Evolutionary conservation across 768 basidiomycete species (phyloP).

Genomic region (Hypsizygus marmoreus): DNA sequence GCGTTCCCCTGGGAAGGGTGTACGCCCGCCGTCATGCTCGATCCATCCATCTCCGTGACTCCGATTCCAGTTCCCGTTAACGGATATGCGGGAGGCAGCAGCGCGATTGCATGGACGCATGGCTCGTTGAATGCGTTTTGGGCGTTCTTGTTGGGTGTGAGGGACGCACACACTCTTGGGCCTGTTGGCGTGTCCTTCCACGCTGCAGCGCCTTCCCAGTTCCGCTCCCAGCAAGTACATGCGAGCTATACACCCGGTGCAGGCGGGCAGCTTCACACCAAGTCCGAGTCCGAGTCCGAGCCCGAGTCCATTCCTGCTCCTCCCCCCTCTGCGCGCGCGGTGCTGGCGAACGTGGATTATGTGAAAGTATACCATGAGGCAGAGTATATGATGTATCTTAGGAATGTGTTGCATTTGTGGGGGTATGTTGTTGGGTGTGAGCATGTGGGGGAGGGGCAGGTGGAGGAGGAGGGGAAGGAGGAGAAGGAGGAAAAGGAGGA

Average conservation of each 20-base stretch:
- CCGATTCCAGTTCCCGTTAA: constrained; percentile 17
- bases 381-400: constrained; percentile 45
- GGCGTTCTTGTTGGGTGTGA: constrained; percentile 47
- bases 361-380: constrained; percentile 65
- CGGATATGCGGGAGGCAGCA: no score
- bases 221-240: no score
- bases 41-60: constrained; percentile 23
- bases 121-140: constrained; percentile 46
- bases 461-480: constrained; percentile 8
- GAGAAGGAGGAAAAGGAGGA: no score
- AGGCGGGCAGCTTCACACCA: not conserved
- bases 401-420: constrained; percentile 56
- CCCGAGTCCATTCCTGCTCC: not conserved
- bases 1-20: constrained; percentile 47
- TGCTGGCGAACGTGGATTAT: constrained; percentile 42
- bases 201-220: no score
- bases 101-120: constrained; percentile 49
- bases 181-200: constrained; percentile 53
- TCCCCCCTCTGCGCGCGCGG: constrained; percentile 5
- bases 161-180: constrained; percentile 39
- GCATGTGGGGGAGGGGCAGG: not conserved
- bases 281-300: no score
- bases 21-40: constrained; percentile 44
- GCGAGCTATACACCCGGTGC: no score
- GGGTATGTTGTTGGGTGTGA: constrained; percentile 28